Percentiles rank a stretch among this genome's conserved stretches.
These are phyloP conservation scores for Botrytis tulipae DNA, from an alignment of 2,329 filamentous ascomycete genomes.

Conservation along the genomic window DNA sequence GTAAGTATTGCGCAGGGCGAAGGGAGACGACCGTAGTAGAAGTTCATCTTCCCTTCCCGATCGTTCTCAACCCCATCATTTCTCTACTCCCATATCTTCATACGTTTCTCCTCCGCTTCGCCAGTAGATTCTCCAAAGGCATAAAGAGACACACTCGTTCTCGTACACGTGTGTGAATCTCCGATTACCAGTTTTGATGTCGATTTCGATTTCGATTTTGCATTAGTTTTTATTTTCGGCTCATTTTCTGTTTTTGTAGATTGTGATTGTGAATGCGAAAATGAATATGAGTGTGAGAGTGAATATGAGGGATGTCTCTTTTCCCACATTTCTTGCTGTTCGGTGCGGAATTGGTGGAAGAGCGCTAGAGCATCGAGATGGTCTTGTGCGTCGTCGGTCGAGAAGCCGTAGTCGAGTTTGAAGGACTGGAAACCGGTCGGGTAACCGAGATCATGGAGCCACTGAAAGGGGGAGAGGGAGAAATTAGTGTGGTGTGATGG, in stretches of 20 bases:
- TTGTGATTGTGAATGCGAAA: not conserved
- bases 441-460: not conserved
- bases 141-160: not conserved
- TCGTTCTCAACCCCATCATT: no score
- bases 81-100: not conserved
- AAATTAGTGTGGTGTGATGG: not conserved
- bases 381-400: not conserved
- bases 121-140: rapidly evolving
- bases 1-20: no score
- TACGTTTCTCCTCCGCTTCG: no score
- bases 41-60: no score
- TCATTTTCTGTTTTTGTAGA: not conserved
- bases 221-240: not conserved
- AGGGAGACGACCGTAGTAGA: no score
- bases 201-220: not conserved
- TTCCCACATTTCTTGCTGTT: constrained; percentile 1
- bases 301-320: not conserved
- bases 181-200: not conserved
- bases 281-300: not conserved
- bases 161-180: not conserved
- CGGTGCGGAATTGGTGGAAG: not conserved
- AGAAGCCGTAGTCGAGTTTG: constrained; percentile 3
- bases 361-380: not conserved
- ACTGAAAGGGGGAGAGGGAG: not conserved
- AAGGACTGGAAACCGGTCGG: not conserved